Base-by-base conservation (phyloP, 2,329 filamentous ascomycete species). In the Colletotrichum euphorbiae region DNA sequence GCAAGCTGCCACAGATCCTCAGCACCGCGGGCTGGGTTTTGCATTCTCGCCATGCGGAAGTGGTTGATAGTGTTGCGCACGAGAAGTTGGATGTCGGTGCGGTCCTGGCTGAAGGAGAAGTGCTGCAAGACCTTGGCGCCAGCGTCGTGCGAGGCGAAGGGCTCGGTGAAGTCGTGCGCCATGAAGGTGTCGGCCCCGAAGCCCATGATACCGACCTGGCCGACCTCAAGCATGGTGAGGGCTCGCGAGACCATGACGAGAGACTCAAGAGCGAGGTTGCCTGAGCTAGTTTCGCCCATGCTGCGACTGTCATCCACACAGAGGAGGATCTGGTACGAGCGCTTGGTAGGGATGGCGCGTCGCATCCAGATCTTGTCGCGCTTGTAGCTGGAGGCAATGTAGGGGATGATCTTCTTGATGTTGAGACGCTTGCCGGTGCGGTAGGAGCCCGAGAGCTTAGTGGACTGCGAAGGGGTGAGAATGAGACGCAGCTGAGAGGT, bases 341-440 rank as follows among this genome's bases (percentile, higher is more conserved):
- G 91, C 81, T 98, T 98, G 42, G 91, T 95, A 1, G 97, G 97
- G 56, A 97, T 90, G 38, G 89, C 91, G 63, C 97, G 90, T 13
- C 97, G 92, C 91, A 99, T 97, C 96, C 96, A 99, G 80, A 99
- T 99, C 85, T 99, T 99, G 87, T 99, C 96, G 69, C 96, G 93
- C 85, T 98, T 98, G 86, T 98, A 99, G 77, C 92, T 91, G 0
- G 94, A 98, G 1, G 97, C 96, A 73, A 99, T 98, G 82, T 99
- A 99, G 0, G 97, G 96, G 75, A 99, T 99, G 80, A 99, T 99
- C 73, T 95, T 93, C 81, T 98, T 98, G 84, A 99, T 97, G 80
- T 98, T 99, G 74, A 99, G 93, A 0, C 96, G 91, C 79, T 99
- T 99, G 71, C 96, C 96, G 0, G 96, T 99, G 73, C 96, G 93